Conservation (phyloP, 768 basidiomycete genomes). For the Boletus fagicola region DNA sequence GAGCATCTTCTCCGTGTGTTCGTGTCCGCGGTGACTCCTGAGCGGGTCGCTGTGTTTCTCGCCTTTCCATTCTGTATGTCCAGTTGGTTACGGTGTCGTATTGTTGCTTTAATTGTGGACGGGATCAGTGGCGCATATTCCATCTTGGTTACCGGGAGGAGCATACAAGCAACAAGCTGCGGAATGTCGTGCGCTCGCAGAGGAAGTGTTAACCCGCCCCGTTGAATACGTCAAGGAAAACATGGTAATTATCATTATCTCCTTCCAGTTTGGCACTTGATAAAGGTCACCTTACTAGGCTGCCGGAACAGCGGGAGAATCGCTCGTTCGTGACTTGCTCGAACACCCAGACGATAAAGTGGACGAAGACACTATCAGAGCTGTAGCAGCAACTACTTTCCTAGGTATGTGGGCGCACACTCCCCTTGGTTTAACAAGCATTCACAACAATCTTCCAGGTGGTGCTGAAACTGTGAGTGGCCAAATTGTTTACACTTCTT, state of each 20-base stretch:
- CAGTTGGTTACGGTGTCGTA: not conserved
- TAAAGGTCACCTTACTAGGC: conserved; percentile 3
- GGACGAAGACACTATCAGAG: conserved; percentile 19
- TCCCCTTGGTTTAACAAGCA: not conserved
- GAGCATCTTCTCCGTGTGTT: conserved; percentile 11
- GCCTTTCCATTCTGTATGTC: conserved; percentile 30
- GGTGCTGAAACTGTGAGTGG: conserved; percentile 29
- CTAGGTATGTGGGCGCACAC: conserved; percentile 15
- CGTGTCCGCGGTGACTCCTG: conserved; percentile 15
- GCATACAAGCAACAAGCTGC: conserved; percentile 20
- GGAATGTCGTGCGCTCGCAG: conserved; percentile 21
- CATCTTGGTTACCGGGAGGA: conserved; percentile 36
- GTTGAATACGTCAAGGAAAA: conserved; percentile 22
- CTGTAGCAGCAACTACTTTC: conserved; percentile 23
- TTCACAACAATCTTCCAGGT: conserved; percentile 12
- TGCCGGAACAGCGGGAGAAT: conserved; percentile 21
- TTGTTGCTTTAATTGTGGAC: not conserved
- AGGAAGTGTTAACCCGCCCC: conserved; percentile 22
- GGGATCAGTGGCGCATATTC: conserved; percentile 28
- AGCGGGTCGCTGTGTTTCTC: conserved; percentile 20
- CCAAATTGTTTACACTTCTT: not conserved
- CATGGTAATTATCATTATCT: conserved; percentile 16
- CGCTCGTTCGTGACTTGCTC: conserved; percentile 23
- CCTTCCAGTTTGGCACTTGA: not conserved
- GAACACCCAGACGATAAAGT: not conserved